phyloP scores from a whole-genome alignment of 2,329 filamentous ascomycete species.

The Alternaria dauci region DNA sequence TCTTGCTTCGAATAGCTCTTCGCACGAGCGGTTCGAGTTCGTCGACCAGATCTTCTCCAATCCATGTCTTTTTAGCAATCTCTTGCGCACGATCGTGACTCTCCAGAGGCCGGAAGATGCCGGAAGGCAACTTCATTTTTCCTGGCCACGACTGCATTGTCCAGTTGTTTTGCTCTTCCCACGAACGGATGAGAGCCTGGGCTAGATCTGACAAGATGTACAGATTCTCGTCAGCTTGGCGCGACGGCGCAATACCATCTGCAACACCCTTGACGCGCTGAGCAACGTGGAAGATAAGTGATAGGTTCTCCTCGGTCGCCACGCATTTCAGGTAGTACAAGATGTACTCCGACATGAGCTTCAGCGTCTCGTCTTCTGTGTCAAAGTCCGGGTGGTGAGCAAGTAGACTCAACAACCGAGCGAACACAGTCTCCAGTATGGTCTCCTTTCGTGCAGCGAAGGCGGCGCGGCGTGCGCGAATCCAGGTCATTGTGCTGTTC shows the following conservation, averaged over 20 bases:
- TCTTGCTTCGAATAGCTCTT: slow-evolving; percentile 69
- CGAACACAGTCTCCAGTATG: slow-evolving; percentile 81
- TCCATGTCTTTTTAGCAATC: slow-evolving; percentile 84
- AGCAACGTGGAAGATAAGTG: slow-evolving; percentile 88
- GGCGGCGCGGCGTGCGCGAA: slow-evolving; percentile 78
- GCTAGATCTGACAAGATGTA: slow-evolving; percentile 90
- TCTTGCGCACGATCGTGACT: slow-evolving; percentile 82
- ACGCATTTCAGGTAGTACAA: slow-evolving; percentile 86
- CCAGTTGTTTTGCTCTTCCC: slow-evolving; percentile 87
- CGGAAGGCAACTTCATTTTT: slow-evolving; percentile 81
- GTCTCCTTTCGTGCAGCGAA: slow-evolving; percentile 65
- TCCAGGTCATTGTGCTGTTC: slow-evolving; percentile 83
- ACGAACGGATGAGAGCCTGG: slow-evolving; percentile 81
- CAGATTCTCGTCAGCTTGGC: slow-evolving; percentile 69
- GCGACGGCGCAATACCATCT: slow-evolving; percentile 73
- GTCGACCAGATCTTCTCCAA: slow-evolving; percentile 78
- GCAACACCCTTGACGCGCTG: slow-evolving; percentile 90
- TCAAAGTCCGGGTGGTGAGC: slow-evolving; percentile 94
- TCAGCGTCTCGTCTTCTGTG: slow-evolving; percentile 67
- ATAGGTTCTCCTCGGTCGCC: slow-evolving; percentile 85
- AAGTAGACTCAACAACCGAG: slow-evolving; percentile 83
- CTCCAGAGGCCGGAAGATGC: slow-evolving; percentile 77
- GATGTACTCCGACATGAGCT: slow-evolving; percentile 87
- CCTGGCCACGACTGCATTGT: slow-evolving; percentile 82
- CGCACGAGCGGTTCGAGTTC: slow-evolving; percentile 80